Percentiles rank a stretch among this genome's conserved stretches.
Evolutionary conservation across 2,329 filamentous ascomycete species (phyloP).

Genomic region (Zymoseptoria passerinii): DNA sequence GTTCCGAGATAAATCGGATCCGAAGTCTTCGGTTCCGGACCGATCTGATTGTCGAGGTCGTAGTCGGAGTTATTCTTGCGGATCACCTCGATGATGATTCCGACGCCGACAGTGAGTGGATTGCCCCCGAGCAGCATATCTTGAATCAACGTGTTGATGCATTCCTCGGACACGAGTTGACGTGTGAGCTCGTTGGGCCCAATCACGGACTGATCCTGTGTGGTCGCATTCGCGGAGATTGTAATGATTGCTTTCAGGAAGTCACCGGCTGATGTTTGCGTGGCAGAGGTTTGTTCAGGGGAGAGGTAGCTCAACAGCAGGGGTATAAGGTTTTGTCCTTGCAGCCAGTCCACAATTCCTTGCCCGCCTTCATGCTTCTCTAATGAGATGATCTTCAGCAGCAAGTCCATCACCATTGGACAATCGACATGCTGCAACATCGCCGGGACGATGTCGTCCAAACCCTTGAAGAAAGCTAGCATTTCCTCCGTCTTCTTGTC

Average conservation of each 20-base stretch:
- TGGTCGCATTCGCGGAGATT: slow-evolving; percentile 94
- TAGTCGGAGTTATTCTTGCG: slow-evolving; percentile 99
- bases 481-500: slow-evolving; percentile 98
- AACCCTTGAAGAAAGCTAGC: slow-evolving; percentile 76
- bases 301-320: slow-evolving; percentile 78
- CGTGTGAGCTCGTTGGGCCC: slow-evolving; percentile 94
- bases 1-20: slow-evolving; percentile 96
- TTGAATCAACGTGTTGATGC: slow-evolving; percentile 73
- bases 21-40: slow-evolving; percentile 70
- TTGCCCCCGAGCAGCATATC: slow-evolving; percentile 94
- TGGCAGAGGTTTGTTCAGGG: slow-evolving; percentile 75
- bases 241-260: slow-evolving; percentile 99
- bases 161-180: slow-evolving; percentile 80
- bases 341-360: slow-evolving; percentile 94
- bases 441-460: slow-evolving; percentile 72
- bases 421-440: slow-evolving; percentile 93
- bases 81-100: slow-evolving; percentile 97
- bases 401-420: slow-evolving; percentile 94
- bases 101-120: slow-evolving; percentile 87
- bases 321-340: slow-evolving; percentile 79
- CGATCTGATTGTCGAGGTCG: slow-evolving; percentile 80
- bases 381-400: slow-evolving; percentile 93
- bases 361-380: slow-evolving; percentile 87
- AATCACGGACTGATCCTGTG: slow-evolving; percentile 98
- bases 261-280: slow-evolving; percentile 92